Base-by-base conservation (phyloP, 176 grass and related monocot species). In the Zoysia pacifica region DNA sequence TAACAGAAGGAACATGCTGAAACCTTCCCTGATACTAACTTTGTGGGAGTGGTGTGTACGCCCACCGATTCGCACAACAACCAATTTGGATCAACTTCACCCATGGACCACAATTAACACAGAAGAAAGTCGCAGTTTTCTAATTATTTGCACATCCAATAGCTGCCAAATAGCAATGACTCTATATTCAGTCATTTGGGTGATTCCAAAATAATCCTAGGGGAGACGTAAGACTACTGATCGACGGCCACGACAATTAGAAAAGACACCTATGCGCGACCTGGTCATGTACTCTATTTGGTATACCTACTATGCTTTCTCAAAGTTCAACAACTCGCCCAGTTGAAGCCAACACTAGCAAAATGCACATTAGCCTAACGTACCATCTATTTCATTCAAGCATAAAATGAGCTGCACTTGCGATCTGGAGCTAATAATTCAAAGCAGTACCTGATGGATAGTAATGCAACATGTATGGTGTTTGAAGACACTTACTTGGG, bases 401-500 rank as follows among this genome's bases (percentile, higher is more conserved):
- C 18, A 56, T 40, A 69, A 0, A 62, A 6, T 35, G 14, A 70
- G 56, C 12, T 61, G 62, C 62, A 18, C 9, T 39, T 40, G 35
- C 74, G 48, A 39, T 58, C 64, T 69, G 19, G 43, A n/a, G 77
- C 13, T 18, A 51, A 19, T 44, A 44, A 62, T 36, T 6, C 65
- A 19, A 19, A 75, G 9, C 11, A 81, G 56, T 14, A 65, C 47
- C 0, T 72, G 9, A 64, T 28, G 35, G 11, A 28, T 7, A 62
- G 16, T 14, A 56, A 39, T 69, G 61, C 16, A 82, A 0, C 46
- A 65, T 72, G 65, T 14, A 28, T 11, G 10, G 12, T 53, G 54
- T 36, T 38, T 48, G 36, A 51, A 59, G 69, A 79, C 10, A 64
- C 89, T 93, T 91, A 97, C 94, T 94, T 46, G 94, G 94, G 60